Evolutionary conservation across 2,329 filamentous ascomycete genomes (phyloP).

Genomic region (Trichophyton rubrum): DNA sequence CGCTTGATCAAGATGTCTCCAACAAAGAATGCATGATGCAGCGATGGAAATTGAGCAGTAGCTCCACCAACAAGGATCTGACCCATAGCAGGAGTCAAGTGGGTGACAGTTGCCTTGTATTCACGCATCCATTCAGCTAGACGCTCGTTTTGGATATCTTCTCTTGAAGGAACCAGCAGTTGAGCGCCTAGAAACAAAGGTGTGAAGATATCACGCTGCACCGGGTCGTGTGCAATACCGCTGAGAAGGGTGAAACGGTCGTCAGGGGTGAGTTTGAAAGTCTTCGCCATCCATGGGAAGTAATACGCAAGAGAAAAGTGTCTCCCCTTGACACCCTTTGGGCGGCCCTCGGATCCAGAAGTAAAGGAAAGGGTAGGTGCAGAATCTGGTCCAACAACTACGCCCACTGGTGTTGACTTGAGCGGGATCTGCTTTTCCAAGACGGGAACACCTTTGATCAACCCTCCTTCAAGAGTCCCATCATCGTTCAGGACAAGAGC

Average conservation of each 20-base stretch:
- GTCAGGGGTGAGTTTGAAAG: constrained; percentile 59
- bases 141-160: constrained; percentile 76
- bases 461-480: constrained; percentile 59
- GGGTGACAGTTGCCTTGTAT: constrained; percentile 62
- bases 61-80: constrained; percentile 85
- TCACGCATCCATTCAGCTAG: constrained; percentile 80
- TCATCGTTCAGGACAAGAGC: constrained; percentile 58
- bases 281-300: constrained; percentile 85
- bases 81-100: constrained; percentile 92
- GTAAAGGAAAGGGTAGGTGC: constrained; percentile 65
- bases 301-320: constrained; percentile 80
- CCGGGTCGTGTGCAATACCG: constrained; percentile 59
- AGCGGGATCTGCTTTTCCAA: constrained; percentile 43
- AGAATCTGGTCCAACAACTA: constrained; percentile 76
- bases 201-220: constrained; percentile 63
- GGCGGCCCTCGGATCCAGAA: constrained; percentile 59
- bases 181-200: constrained; percentile 76
- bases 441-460: constrained; percentile 52
- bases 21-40: constrained; percentile 79
- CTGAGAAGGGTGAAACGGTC: constrained; percentile 71
- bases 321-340: constrained; percentile 76
- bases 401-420: constrained; percentile 50
- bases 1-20: constrained; percentile 78
- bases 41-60: constrained; percentile 58
- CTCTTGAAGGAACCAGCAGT: constrained; percentile 63